A percentile compares a stretch with the other conserved stretches of the same genome.
Conservation (phyloP, 306 rosid species). For the Astragalus membranaceus region DNA sequence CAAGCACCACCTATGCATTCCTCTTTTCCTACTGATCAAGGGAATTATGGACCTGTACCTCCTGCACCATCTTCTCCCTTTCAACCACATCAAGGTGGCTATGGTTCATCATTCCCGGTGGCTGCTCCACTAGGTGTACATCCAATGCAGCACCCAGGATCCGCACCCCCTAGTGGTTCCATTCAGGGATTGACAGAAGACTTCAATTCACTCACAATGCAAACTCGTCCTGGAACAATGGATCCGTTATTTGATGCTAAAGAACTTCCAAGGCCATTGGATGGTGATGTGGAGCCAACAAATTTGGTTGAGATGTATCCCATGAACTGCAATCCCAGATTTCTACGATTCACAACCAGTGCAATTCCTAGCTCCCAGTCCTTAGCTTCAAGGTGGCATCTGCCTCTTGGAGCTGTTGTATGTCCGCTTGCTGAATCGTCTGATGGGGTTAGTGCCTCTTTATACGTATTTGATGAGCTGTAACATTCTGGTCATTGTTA, state of each 20-base stretch:
- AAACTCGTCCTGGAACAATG: conserved; percentile 81
- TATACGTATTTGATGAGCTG: conserved; percentile 17
- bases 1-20: conserved; percentile 56
- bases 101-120: conserved; percentile 45
- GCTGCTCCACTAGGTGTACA: conserved; percentile 57
- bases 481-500: not conserved
- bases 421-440: conserved; percentile 98
- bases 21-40: conserved; percentile 50
- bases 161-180: conserved; percentile 52
- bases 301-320: conserved; percentile 53
- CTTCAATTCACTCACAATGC: conserved; percentile 75
- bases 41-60: conserved; percentile 40
- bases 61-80: conserved; percentile 47
- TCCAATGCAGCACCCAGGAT: conserved; percentile 51
- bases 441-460: conserved; percentile 61
- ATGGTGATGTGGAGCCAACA: conserved; percentile 74
- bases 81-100: conserved; percentile 58
- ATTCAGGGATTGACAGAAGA: conserved; percentile 86
- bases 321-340: conserved; percentile 70
- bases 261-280: conserved; percentile 86
- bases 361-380: conserved; percentile 93
- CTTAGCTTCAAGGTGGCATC: conserved; percentile 94
- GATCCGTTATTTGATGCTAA: conserved; percentile 68
- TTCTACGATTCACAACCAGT: conserved; percentile 73
- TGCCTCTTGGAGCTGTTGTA: conserved; percentile 96